These are phyloP conservation scores for Candida silvatica DNA, from an alignment of 805 yeast species.

Conservation along the genomic window DNA sequence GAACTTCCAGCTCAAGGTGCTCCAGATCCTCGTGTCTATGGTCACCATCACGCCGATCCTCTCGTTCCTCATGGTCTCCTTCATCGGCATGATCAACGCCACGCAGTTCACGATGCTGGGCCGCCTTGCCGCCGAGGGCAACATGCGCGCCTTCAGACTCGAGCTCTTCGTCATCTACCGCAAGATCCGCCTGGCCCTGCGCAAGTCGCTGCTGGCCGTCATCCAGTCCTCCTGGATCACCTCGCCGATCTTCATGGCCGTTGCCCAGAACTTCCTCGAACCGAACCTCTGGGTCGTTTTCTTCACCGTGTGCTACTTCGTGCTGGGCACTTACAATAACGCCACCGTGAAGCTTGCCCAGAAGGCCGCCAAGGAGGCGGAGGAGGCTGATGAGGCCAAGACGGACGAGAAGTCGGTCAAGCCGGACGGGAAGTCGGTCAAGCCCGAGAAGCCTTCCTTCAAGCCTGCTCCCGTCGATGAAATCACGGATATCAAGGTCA, in stretches of 20 bases:
- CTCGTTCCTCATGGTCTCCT: slow-evolving; percentile 38
- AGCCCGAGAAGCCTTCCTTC: too few relatives aligned
- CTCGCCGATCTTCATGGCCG: slow-evolving; percentile 37
- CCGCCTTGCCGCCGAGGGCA: slow-evolving; percentile 3
- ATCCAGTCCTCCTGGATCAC: slow-evolving; percentile 47
- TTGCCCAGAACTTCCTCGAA: slow-evolving; percentile 49
- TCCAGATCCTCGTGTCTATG: slow-evolving; percentile 45
- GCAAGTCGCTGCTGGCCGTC: slow-evolving; percentile 35
- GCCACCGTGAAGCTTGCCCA: slow-evolving; percentile 33
- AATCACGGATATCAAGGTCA: too few relatives aligned
- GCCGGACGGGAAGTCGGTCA: too few relatives aligned
- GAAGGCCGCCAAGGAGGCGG: too few relatives aligned
- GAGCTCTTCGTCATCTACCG: slow-evolving; percentile 7
- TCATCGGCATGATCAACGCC: slow-evolving; percentile 42
- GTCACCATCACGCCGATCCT: slow-evolving; percentile 48
- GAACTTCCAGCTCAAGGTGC: slow-evolving; percentile 28
- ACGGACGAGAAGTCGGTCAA: too few relatives aligned
- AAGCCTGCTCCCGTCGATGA: too few relatives aligned
- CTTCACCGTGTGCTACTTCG: slow-evolving; percentile 47
- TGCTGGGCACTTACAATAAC: slow-evolving; percentile 57
- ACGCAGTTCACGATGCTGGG: slow-evolving; percentile 6
- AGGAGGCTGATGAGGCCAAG: too few relatives aligned
- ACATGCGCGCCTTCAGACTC: slow-evolving; percentile 8
- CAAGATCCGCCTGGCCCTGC: slow-evolving; percentile 26
- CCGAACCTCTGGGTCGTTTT: slow-evolving; percentile 62